These are phyloP conservation scores for Hygrophoropsis aurantiaca DNA, from an alignment of 768 basidiomycete species.

Conservation along the genomic window DNA sequence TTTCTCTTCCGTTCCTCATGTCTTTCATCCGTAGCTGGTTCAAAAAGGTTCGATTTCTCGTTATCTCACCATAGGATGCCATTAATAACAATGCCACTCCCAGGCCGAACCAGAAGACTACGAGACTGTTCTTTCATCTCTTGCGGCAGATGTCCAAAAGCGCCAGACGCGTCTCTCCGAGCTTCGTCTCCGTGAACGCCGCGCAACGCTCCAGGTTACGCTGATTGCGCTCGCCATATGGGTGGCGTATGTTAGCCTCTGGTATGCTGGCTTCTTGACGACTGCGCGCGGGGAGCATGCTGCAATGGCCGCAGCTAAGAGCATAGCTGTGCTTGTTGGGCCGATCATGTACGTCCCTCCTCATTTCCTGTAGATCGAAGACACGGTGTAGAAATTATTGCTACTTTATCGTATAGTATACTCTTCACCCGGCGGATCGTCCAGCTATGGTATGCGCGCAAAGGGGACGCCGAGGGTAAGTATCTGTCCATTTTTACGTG, in stretches of 20 bases:
- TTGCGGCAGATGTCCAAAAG: conserved; percentile 70
- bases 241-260: conserved; percentile 69
- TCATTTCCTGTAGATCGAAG: background rate
- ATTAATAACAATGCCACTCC: background rate
- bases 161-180: conserved; percentile 75
- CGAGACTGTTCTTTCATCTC: conserved; percentile 65
- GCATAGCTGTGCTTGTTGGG: conserved; percentile 63
- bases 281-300: conserved; percentile 23
- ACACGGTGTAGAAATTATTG: conserved; percentile 7
- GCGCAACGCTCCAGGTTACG: conserved; percentile 74
- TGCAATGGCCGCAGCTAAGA: conserved; percentile 45
- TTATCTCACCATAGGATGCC: background rate
- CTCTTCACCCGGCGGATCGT: conserved; percentile 78
- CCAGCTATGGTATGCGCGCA: conserved; percentile 80
- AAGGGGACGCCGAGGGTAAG: conserved; percentile 77
- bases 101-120: conserved; percentile 57
- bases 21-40: conserved; percentile 29
- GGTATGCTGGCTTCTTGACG: conserved; percentile 67
- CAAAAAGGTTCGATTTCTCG: conserved; percentile 18
- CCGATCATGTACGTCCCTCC: conserved; percentile 69
- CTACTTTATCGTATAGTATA: conserved; percentile 46
- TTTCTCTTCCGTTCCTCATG: conserved; percentile 14
- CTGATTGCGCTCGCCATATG: conserved; percentile 75
- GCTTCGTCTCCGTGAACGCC: conserved; percentile 81
- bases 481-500: background rate